Percentiles rank a stretch among this genome's conserved stretches.
phyloP scores from a whole-genome alignment of 2,329 filamentous ascomycete genomes.

The Colletotrichum camelliae region DNA sequence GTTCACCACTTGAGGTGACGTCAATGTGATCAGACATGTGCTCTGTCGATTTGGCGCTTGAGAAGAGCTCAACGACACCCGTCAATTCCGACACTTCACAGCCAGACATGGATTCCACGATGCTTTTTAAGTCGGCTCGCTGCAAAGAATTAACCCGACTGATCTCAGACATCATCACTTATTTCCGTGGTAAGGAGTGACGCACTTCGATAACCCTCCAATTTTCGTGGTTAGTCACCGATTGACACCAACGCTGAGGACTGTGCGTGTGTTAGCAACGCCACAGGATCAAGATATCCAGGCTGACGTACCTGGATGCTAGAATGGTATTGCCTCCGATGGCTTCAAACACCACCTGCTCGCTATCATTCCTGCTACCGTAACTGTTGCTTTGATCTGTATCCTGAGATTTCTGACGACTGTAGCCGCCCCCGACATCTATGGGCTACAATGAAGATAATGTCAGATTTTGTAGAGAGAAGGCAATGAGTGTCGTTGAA shows the following conservation, averaged over 20 bases:
- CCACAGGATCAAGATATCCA: no score
- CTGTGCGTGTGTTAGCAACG: background rate
- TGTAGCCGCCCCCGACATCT: background rate
- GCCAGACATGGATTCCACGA: background rate
- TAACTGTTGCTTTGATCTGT: background rate
- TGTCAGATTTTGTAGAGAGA: background rate
- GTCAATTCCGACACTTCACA: background rate
- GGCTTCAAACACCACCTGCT: background rate
- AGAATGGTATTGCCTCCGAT: conserved; percentile 7
- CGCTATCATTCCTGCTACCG: background rate
- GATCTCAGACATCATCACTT: background rate
- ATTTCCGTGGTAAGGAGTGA: background rate
- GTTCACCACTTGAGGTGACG: background rate
- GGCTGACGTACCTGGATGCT: background rate
- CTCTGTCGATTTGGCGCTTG: background rate
- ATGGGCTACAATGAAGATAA: background rate
- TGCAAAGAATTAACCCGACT: background rate
- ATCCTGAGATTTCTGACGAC: background rate
- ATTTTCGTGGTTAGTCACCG: background rate
- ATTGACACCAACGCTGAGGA: background rate
- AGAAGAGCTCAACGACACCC: background rate
- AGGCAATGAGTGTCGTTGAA: background rate
- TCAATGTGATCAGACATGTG: background rate
- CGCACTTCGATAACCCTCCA: conserved; percentile 9
- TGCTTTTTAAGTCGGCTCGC: background rate